Base-by-base conservation (phyloP, 805 yeast genomes). In the Zygosaccharomyces siamensis region DNA sequence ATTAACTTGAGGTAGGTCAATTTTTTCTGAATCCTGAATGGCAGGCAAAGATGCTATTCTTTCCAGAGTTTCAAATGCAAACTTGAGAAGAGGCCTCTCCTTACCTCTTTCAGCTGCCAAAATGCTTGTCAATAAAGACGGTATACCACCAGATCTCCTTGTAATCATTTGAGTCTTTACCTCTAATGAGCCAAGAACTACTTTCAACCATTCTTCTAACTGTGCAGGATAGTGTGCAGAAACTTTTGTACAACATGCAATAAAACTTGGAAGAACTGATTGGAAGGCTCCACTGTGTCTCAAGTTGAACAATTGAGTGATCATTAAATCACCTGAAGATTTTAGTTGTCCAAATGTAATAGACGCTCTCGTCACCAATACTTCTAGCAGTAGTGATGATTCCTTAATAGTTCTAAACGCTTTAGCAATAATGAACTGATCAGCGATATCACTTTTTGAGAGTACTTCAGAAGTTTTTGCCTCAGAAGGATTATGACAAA, bases 281-380 rank as follows among this genome's bases (percentile, higher is more conserved):
- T 95, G 83, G 53, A 92, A 87, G 0, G 97, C 96, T 28, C 98
- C 98, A 52, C 95, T 77, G 58, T 93, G 98, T 39, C 90, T 79
- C 18, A 90, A 83, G 0, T 80, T 73, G 3, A 87, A 75, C 31
- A 93, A 69, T 61, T 89, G 95, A 8, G 71, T 76, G 49, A 85
- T 72, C 2, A 88, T 64, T 5, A 83, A 59, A 1, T 77, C 74
- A 8, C 93, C 87, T 16, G 72, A 60, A 14, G 54, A 45, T 1
- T 52, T 24, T 32, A 72, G 39, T 32, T 63, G 62, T 1, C 54
- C 54, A 6, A 51, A 16, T 0, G 61, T 30, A 8, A 69, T 46
- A 0, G 73, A 64, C 3, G 64, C 59, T 3, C 54, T 54, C 0
- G 60, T 58, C 4, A 86, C 59, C 0, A 86, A 45, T 0, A 66